Evolutionary conservation across 2,329 filamentous ascomycete genomes (phyloP), one percentile per base, ranked within the genome.

Genomic region (Cercospora zeae-maydis): DNA sequence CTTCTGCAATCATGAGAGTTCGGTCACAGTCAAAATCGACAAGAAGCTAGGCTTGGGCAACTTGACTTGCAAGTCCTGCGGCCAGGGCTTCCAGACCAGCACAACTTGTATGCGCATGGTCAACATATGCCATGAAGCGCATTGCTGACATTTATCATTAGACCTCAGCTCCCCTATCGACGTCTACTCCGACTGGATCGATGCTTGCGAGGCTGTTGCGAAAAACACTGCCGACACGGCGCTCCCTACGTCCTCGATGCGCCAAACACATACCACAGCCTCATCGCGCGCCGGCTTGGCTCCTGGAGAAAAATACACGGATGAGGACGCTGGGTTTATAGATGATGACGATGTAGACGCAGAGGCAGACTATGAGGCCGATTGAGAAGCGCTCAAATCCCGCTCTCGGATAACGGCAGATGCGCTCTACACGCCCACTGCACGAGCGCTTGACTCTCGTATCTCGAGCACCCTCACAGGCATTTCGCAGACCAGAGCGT

Each of bases 151-250:
- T 19, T n/a, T 33, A 39, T n/a, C 27, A 39, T 27, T 27, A 96
- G 92, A 96, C 76, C 86, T 98, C 27, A 96, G 91, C 27, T 91
- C 90, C 13, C 86, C 92, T 0, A 92, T 99, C 52, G 95, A 99
- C 75, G 93, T 99, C 7, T 99, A 99, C 75, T 91, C 91, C 34
- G 95, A 98, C 77, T 99, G 95, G 95, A 91, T 99, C 67, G 95
- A 99, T 78, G 95, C 95, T n/a, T 90, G 88, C 74, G 88, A 91
- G 73, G 82, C 85, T 5, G 88, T 90, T 55, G 87, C 87, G 14
- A 88, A 89, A 72, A 82, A 87, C 16, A 78, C 76, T 13, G 76
- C 74, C 24, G 63, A 36, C 19, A 60, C 60, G 4, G 42, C 57
- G 14, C 27, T 52, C n/a, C 63, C 62, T n/a, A 45, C 61, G 19